Base-by-base conservation (phyloP, 352 stramenopile species). In the Globisporangium okanoganense region DNA sequence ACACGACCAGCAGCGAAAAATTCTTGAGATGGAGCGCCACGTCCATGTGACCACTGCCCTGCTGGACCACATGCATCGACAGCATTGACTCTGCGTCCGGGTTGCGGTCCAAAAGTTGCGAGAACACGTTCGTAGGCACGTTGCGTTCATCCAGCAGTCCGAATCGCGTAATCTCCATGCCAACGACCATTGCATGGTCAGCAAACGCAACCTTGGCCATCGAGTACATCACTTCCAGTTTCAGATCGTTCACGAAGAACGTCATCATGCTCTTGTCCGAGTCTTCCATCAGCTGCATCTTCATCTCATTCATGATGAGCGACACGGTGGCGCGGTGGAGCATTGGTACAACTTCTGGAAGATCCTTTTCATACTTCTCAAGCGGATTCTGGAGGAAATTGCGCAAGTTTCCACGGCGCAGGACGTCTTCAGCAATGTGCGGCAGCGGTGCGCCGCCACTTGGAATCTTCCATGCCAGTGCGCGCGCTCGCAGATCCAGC, bases 71-170 rank as follows among this genome's bases (percentile, higher is more conserved):
- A 20, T 69, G 66, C 55, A 94, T 49, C 13, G 66, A 41, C 57
- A 96, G 55, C 68, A 94, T 82, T 24, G 75, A 50, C 20, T 75
- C 55, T 36, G 75, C 79, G 48, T 81, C 82, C 14, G 73, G 76
- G 59, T 94, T 94, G 20, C 85, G 79, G 43, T 92, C 87, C 59
- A 96, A 58, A 22, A 96, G 66, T 47, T 86, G 85, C 31, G 61
- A 62, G 59, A 94, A 95, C 5, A 88, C 82, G 52, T 94, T 96
- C 1, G 75, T 77, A n/a, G 65, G 31, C 13, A 62, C 68, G 1
- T 83, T 72, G 20, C 87, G 78, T 35, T 89, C 77, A 58, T 96
- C 85, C 2, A 90, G 41, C 31, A 96, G 52, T 5, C 80, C 80
- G 58, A 95, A 94, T 3, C 83, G 79, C 20, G 61, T 44, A n/a